Base-by-base conservation (phyloP, 2,329 filamentous ascomycete genomes). In the Aspergillus sp. region DNA sequence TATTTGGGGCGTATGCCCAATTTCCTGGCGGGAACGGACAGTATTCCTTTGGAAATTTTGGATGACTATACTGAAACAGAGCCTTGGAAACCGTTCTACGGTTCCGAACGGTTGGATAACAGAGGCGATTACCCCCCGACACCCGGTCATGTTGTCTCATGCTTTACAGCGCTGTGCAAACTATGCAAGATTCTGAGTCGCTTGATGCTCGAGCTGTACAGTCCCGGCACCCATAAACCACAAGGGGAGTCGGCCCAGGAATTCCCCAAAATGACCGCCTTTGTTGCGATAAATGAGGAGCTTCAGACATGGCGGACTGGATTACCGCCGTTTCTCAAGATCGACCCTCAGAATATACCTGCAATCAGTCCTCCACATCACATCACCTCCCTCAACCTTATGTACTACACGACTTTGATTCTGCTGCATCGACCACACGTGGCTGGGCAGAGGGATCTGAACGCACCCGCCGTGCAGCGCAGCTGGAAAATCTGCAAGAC, bases 351-450 rank as follows among this genome's bases (percentile, higher is more conserved):
- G 9, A 63, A 60, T 7, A 58, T 53, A 10, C 38, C 41, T 19
- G 2, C 33, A 0, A 3, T 41, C 4, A 58, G 62, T 9, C 71
- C 71, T 10, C 73, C 72, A 2, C 70, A 68, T 12, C 69, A 72
- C 43, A 63, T 72, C 7, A 60, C 73, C 25, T 71, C 65, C 49
- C 56, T 73, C 1, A 67, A 70, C 37, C 64, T 74, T 3, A 73
- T 77, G 60, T 74, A 74, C 25, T 65, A 79, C 44, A 73, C 74
- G 0, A 67, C 77, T 0, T 56, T 73, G 3, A 78, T 80, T 3
- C 69, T 80, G 0, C 62, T 79, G 0, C 75, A 79, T 49, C 73
- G 74, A 9, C 76, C 75, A 39, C 35, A 27, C 17, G 46, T 48
- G 19, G 30, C 33, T 6, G 17, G 42, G 7, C 27, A 37, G n/a